Evolutionary conservation across 2,329 filamentous ascomycete species (phyloP).

Genomic region (Neopestalotiopsis sp.): DNA sequence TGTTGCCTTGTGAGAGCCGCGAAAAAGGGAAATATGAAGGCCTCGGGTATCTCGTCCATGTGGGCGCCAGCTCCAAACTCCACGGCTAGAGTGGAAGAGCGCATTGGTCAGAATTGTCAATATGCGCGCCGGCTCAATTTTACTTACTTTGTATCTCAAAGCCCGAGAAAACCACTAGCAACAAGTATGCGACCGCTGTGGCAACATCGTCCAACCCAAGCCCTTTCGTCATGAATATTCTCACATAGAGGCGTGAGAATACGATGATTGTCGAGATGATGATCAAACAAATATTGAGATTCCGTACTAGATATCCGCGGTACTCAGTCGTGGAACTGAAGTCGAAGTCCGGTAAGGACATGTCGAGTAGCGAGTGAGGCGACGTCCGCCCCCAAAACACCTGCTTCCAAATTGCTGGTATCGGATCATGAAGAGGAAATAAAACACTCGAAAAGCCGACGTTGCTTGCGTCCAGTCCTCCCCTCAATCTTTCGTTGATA

Average conservation of each 20-base stretch:
- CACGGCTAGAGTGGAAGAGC: slow-evolving; percentile 22
- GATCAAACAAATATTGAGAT: slow-evolving; percentile 51
- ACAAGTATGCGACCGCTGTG: slow-evolving; percentile 31
- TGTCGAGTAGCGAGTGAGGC: neutral
- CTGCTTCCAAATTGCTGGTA: neutral
- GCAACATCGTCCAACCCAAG: slow-evolving; percentile 37
- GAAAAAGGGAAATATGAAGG: slow-evolving; percentile 20
- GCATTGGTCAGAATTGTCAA: neutral
- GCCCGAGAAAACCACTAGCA: slow-evolving; percentile 17
- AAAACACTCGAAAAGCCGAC: neutral
- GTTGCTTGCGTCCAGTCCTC: too few species aligned
- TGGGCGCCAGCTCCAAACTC: slow-evolving; percentile 18
- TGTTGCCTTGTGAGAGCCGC: slow-evolving; percentile 26
- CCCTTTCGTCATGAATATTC: slow-evolving; percentile 35
- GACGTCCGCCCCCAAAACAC: neutral
- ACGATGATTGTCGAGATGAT: slow-evolving; percentile 34
- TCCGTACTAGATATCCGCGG: slow-evolving; percentile 44
- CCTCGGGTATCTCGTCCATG: slow-evolving; percentile 20
- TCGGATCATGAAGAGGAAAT: neutral
- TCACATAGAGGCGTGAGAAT: slow-evolving; percentile 32
- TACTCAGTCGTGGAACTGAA: slow-evolving; percentile 19
- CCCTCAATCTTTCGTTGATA: too few species aligned
- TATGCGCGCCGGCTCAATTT: neutral
- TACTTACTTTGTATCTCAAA: slow-evolving; percentile 9
- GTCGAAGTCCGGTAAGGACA: slow-evolving; percentile 12